Conservation (phyloP, 2,329 filamentous ascomycete genomes). For the Stagonosporopsis cucurbitacearum region DNA sequence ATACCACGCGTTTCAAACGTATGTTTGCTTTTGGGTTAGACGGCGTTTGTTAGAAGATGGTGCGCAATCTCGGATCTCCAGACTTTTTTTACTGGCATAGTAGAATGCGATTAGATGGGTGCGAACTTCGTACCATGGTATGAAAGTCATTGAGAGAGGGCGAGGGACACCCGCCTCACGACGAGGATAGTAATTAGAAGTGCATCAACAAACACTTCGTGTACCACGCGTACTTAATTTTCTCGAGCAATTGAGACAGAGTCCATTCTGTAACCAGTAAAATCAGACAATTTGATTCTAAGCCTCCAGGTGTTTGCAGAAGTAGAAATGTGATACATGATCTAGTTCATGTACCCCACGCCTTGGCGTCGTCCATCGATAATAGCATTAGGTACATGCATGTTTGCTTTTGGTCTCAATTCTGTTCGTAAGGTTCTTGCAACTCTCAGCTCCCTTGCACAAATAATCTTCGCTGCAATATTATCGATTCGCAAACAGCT, state of each 20-base stretch:
- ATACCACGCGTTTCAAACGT: slow-evolving; percentile 16
- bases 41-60: slow-evolving; percentile 15
- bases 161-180: not conserved
- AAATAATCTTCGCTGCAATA: not conserved
- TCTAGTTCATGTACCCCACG: slow-evolving; percentile 28
- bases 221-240: not conserved
- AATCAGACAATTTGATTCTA: not conserved
- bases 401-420: slow-evolving; percentile 16
- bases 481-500: not conserved
- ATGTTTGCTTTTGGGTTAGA: slow-evolving; percentile 23
- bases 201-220: not conserved
- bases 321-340: slow-evolving; percentile 10
- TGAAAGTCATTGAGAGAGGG: slow-evolving; percentile 4
- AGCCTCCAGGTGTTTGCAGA: not conserved
- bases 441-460: slow-evolving; percentile 12
- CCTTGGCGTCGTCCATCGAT: slow-evolving; percentile 33
- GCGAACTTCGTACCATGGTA: slow-evolving; percentile 1
- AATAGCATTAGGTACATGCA: slow-evolving; percentile 31
- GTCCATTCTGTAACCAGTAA: not conserved
- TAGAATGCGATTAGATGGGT: slow-evolving; percentile 17
- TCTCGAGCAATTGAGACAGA: not conserved
- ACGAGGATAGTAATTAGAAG: not conserved
- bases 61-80: slow-evolving; percentile 8
- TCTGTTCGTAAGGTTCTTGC: not conserved
- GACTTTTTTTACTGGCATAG: not conserved